phyloP scores from a whole-genome alignment of 768 basidiomycete species.

The Kwoniella shandongensis region DNA sequence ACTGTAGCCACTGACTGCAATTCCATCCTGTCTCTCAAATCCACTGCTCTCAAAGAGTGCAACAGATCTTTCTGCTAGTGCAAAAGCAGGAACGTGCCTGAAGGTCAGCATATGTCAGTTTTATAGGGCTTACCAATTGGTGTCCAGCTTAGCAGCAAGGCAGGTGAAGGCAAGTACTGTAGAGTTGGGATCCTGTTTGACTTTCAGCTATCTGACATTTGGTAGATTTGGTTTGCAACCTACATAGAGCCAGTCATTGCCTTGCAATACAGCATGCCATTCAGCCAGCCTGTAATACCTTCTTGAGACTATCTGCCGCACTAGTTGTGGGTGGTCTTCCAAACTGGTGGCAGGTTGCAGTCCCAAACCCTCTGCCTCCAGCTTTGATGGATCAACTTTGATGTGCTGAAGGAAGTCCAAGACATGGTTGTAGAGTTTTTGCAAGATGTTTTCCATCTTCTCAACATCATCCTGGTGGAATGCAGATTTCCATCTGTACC shows the following conservation, averaged over 20 bases:
- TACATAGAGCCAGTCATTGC: slow-evolving; percentile 38
- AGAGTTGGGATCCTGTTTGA: slow-evolving; percentile 33
- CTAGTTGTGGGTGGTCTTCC: neutral
- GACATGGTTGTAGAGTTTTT: slow-evolving; percentile 32
- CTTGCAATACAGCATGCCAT: slow-evolving; percentile 43
- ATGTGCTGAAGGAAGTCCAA: slow-evolving; percentile 20
- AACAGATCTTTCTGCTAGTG: slow-evolving; percentile 38
- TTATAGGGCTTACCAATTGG: slow-evolving; percentile 32
- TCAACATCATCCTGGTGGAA: slow-evolving; percentile 11
- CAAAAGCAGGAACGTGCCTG: slow-evolving; percentile 39
- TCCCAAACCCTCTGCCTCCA: slow-evolving; percentile 37
- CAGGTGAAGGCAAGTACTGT: slow-evolving; percentile 42
- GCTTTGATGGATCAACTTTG: slow-evolving; percentile 10
- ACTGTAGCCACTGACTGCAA: slow-evolving; percentile 44
- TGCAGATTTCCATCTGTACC: slow-evolving; percentile 40
- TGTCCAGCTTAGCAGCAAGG: slow-evolving; percentile 39
- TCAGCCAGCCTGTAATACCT: slow-evolving; percentile 38
- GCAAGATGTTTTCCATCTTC: slow-evolving; percentile 15
- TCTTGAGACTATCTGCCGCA: slow-evolving; percentile 31
- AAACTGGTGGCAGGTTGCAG: slow-evolving; percentile 23
- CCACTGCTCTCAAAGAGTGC: slow-evolving; percentile 39
- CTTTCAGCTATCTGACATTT: neutral
- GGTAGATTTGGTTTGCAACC: slow-evolving; percentile 8
- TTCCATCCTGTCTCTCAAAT: slow-evolving; percentile 21
- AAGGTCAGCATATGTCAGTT: neutral